phyloP scores from a whole-genome alignment of 1,284 basidiomycete species.

The Sparassis latifolia region DNA sequence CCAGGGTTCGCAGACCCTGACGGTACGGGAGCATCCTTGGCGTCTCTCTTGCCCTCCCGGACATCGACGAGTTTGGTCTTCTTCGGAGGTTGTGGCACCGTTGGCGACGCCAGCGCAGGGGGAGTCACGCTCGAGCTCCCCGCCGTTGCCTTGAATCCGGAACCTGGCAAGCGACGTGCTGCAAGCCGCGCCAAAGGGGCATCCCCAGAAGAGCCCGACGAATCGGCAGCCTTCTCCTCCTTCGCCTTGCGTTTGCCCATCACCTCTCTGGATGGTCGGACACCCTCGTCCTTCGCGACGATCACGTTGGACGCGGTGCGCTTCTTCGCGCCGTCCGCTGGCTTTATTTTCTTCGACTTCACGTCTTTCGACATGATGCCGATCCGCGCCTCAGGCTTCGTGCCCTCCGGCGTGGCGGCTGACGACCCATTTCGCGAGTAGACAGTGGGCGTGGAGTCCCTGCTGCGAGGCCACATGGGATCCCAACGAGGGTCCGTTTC shows the following conservation, averaged over 20 bases:
- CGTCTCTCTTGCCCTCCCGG: conserved; percentile 14
- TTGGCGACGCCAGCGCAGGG: conserved; percentile 9
- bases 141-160: conserved; percentile 31
- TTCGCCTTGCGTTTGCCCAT: conserved; percentile 27
- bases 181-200: conserved; percentile 7
- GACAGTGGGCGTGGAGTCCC: conserved; percentile 5
- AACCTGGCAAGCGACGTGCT: conserved; percentile 39
- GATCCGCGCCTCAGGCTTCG: conserved; percentile 8
- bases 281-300: conserved; percentile 52
- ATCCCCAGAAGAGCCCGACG: neutral
- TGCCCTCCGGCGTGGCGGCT: conserved; percentile 7
- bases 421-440: conserved; percentile 6
- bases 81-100: conserved; percentile 11
- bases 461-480: conserved; percentile 29
- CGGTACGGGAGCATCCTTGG: conserved; percentile 5
- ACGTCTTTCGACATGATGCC: conserved; percentile 14
- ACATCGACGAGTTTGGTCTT: conserved; percentile 18
- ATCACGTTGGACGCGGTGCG: conserved; percentile 36
- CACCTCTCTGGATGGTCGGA: conserved; percentile 11
- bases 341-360: conserved; percentile 41
- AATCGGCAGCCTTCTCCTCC: conserved; percentile 14
- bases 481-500: conserved; percentile 53
- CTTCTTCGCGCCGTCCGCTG: conserved; percentile 16
- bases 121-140: conserved; percentile 13
- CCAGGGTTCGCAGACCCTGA: conserved; percentile 16